These are phyloP conservation scores for Sutorius eximius DNA, from an alignment of 1,284 basidiomycete genomes.

Conservation along the genomic window DNA sequence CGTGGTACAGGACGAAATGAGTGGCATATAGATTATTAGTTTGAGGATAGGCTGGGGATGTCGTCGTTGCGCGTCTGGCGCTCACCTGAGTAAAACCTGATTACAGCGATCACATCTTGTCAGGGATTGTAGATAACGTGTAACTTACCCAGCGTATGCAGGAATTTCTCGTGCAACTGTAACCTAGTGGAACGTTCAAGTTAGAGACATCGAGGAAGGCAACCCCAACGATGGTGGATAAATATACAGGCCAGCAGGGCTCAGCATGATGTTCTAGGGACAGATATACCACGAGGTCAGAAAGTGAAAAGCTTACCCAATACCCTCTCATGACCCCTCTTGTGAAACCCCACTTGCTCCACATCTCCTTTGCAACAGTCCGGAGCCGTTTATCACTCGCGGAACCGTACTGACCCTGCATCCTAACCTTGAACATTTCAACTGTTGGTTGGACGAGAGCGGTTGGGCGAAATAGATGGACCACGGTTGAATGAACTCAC, in stretches of 20 bases:
- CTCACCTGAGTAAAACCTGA: slow-evolving; percentile 75
- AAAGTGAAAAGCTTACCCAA: slow-evolving; percentile 60
- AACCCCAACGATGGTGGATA: neutral
- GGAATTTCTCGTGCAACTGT: slow-evolving; percentile 92
- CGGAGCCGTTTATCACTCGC: slow-evolving; percentile 76
- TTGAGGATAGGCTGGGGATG: neutral
- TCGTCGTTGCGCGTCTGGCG: neutral
- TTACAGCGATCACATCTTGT: neutral
- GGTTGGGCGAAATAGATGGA: neutral
- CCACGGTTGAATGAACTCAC: slow-evolving; percentile 40
- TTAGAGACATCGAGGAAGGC: neutral
- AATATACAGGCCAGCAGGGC: neutral
- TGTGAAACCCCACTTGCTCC: slow-evolving; percentile 79
- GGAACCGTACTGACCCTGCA: slow-evolving; percentile 91
- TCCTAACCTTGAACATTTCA: slow-evolving; percentile 92
- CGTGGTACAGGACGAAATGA: neutral
- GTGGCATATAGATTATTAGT: neutral
- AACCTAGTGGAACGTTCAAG: slow-evolving; percentile 49
- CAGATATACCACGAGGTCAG: neutral
- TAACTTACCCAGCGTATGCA: slow-evolving; percentile 83
- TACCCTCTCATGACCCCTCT: slow-evolving; percentile 95
- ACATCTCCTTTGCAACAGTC: slow-evolving; percentile 77
- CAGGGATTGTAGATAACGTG: slow-evolving; percentile 17
- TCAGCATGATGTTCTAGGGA: neutral
- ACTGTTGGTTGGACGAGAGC: slow-evolving; percentile 43